Percentiles rank a stretch among this genome's conserved stretches.
phyloP scores from a whole-genome alignment of 2,329 filamentous ascomycete species.

The Nakataea oryzae region DNA sequence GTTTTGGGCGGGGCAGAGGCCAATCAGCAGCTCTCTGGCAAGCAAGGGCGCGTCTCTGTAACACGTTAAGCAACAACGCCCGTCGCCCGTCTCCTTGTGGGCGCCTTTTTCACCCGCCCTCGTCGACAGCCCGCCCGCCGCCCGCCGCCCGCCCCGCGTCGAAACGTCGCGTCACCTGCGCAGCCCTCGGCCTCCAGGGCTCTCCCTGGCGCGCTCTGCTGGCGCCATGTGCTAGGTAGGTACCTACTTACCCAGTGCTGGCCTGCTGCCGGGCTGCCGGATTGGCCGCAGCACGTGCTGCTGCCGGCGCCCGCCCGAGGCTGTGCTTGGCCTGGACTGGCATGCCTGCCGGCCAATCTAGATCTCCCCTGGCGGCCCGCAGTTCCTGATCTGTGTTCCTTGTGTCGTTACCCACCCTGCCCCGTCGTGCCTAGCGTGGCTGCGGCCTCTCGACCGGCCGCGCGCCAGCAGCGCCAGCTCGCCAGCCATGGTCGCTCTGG shows the following conservation, averaged over 20 bases:
- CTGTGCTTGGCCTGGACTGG: neutral
- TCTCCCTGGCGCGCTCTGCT: neutral
- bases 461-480: neutral
- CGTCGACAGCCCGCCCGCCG: neutral
- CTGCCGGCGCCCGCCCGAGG: neutral
- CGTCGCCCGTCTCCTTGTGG: conserved; percentile 12
- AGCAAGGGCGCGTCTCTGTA: conserved; percentile 25
- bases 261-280: no score
- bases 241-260: no score
- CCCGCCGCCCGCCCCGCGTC: neutral
- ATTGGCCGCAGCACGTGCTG: neutral
- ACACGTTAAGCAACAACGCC: conserved; percentile 26
- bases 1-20: conserved; percentile 5
- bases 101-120: neutral
- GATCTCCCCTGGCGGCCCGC: neutral
- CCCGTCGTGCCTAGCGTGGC: no score
- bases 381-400: neutral
- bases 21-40: conserved; percentile 17
- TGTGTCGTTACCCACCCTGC: neutral
- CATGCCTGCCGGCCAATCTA: neutral
- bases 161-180: neutral
- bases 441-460: neutral
- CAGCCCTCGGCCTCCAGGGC: neutral
- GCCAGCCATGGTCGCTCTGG: neutral
- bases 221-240: neutral